Base-by-base conservation (phyloP, 1,284 basidiomycete genomes). In the Malassezia caprae region DNA sequence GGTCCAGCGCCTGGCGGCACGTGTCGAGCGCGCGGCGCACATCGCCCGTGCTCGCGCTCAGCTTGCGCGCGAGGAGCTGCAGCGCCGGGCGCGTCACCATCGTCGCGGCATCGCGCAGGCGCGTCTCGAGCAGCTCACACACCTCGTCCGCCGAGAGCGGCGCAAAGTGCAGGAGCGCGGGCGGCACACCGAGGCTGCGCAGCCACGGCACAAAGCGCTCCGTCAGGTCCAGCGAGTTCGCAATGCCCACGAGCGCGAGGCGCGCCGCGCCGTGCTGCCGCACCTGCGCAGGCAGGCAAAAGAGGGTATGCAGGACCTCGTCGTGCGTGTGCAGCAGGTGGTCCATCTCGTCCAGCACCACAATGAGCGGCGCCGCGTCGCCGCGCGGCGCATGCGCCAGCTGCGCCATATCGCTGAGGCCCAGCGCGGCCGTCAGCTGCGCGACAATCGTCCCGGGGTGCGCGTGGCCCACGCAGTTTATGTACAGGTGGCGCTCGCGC, bases 301-400 rank as follows among this genome's bases (percentile, higher is more conserved):
- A 76, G 50, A 78, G 64, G 28, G 68, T 61, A 56, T 76, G 65
- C 46, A 76, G 67, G n/a, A 77, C 59, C 53, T 65, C 75, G 51
- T 64, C 72, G 53, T 65, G 69, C 11, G 64, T 62, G 42, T 68
- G 65, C 10, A 75, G 60, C 28, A 77, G 62, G 47, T 76, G 75
- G 56, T 78, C 77, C 58, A 78, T 75, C 62, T 78, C 77, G 59
- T 78, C 77, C 35, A 78, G 70, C 8, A 78, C 68, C 34, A 78
- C 67, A 21, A 57, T 28, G 8, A 77, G 62, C 42, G 61, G 61
- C 23, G 52, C 35, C 19, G 59, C 59, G 2, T 58, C 63, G 66
- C 49, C 44, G 35, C 58, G 56, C 30, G 56, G 34, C 1, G 40
- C 58, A 24, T 58, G 53, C 35, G 5, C 40, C 24, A 12, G 59